Evolutionary conservation across 495 filamentous ascomycete genomes (phyloP), one percentile per base, ranked within the genome.

Genomic region (Aspergillus nidulans): DNA sequence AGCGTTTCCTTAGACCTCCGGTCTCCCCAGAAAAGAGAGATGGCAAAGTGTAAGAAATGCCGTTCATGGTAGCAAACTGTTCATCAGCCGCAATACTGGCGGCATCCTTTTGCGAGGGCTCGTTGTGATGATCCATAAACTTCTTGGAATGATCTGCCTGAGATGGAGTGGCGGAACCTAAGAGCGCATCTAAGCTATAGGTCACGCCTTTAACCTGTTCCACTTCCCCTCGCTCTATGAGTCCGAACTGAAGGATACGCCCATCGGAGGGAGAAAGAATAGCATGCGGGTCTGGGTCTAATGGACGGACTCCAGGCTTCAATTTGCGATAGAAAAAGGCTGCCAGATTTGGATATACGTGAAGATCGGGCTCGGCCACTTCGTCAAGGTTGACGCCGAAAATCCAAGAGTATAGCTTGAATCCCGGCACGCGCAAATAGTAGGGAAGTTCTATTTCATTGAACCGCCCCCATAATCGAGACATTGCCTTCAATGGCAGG

Each of bases 141-240:
- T 64, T 73, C 19, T 69, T 69, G 40, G 59, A 63, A 47, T 75
- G 70, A 48, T 74, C 73, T n/a, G 68, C 72, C 28, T 71, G 56
- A 21, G 63, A 58, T 23, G 78, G 73, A 7, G 73, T 73, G 30
- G 77, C 81, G 45, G 83, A 82, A 32, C 94, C 94, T 4, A 99
- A 76, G 1, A 99, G 79, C 0, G 92, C 91, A 66, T 97, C 94
- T 43, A 99, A 79, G 55, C 88, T 94, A 69, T 99, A 99, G 3
- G 91, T 97, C 80, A 97, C 92, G 42, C 94, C 94, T 69, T 99
- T 99, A 36, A 97, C 92, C 69, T 97, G 94, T 69, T 97, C 94
- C n/a, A 99, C 92, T 60, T 96, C 88, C 25, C 92, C 92, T 46
- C 88, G 81, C 59, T 94, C 86, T 52, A 99, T 96, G 58, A 81